phyloP scores from a whole-genome alignment of 2,329 filamentous ascomycete species.

The Fusarium tjaetaba region DNA sequence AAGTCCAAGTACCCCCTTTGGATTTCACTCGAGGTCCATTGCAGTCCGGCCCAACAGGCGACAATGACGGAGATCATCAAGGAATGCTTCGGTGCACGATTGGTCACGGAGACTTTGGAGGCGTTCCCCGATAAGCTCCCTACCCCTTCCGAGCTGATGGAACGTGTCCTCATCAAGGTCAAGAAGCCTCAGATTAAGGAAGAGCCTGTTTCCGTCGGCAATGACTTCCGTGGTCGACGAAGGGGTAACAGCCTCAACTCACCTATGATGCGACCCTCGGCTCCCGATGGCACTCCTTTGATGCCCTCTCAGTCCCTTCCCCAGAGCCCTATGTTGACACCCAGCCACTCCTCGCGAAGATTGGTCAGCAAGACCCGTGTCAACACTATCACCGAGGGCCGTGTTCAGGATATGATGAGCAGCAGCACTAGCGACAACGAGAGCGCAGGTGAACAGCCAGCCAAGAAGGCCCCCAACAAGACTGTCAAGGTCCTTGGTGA shows the following conservation, averaged over 20 bases:
- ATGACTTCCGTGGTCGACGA: constrained; percentile 56
- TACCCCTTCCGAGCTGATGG: constrained; percentile 84
- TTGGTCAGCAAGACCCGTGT: constrained; percentile 62
- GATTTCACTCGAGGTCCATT: constrained; percentile 96
- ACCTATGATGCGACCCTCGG: constrained; percentile 63
- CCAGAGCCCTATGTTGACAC: constrained; percentile 63
- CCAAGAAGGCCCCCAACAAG: constrained; percentile 78
- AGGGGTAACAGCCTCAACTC: constrained; percentile 81
- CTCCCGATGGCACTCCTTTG: constrained; percentile 63
- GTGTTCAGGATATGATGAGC: constrained; percentile 64
- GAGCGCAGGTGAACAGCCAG: constrained; percentile 67
- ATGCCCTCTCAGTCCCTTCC: constrained; percentile 63
- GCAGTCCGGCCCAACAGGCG: constrained; percentile 81
- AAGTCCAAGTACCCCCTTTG: constrained; percentile 90
- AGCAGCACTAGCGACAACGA: constrained; percentile 85
- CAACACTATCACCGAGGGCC: constrained; percentile 67
- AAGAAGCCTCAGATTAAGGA: constrained; percentile 73
- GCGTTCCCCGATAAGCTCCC: constrained; percentile 76
- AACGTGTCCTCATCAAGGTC: constrained; percentile 91
- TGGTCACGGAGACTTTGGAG: constrained; percentile 80
- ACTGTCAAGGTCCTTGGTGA: constrained; percentile 85
- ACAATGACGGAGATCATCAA: constrained; percentile 92
- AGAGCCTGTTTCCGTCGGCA: constrained; percentile 48
- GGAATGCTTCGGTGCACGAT: constrained; percentile 80
- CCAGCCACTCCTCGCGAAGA: constrained; percentile 61